These are phyloP conservation scores for Chalaropsis ovoidea DNA, from an alignment of 2,329 filamentous ascomycete genomes.

Conservation along the genomic window DNA sequence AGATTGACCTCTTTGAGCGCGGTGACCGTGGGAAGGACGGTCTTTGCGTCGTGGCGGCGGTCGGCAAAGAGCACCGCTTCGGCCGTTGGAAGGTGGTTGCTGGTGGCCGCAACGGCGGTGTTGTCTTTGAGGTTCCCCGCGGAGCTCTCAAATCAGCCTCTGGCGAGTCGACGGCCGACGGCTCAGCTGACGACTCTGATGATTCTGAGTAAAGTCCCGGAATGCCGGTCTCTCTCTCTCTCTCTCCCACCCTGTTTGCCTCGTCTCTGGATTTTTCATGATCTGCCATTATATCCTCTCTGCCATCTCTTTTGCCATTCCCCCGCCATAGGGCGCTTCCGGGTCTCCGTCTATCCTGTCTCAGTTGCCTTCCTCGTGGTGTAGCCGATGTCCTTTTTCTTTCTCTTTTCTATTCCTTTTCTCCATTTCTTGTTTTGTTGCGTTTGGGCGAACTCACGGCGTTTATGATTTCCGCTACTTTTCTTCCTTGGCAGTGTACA, in stretches of 20 bases:
- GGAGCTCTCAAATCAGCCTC: slow-evolving; percentile 29
- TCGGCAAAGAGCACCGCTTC: slow-evolving; percentile 76
- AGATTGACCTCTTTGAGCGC: slow-evolving; percentile 75
- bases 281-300: background rate
- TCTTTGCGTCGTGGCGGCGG: slow-evolving; percentile 72
- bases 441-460: slow-evolving; percentile 21
- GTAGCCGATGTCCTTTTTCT: slow-evolving; percentile 11
- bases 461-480: slow-evolving; percentile 21
- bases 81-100: slow-evolving; percentile 64
- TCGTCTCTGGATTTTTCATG: background rate
- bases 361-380: slow-evolving; percentile 10
- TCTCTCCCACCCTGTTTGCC: too few relatives aligned
- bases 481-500: slow-evolving; percentile 15
- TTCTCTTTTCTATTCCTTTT: slow-evolving; percentile 8
- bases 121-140: slow-evolving; percentile 69
- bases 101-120: slow-evolving; percentile 67
- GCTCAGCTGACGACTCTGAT: slow-evolving; percentile 31
- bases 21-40: slow-evolving; percentile 67
- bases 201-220: slow-evolving; percentile 29
- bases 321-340: background rate
- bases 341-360: background rate
- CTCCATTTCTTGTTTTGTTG: slow-evolving; percentile 11
- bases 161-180: slow-evolving; percentile 29
- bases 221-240: background rate
- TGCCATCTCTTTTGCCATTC: background rate